These are phyloP conservation scores for Candida cerambycidarum DNA, from an alignment of 805 yeast species.

Conservation along the genomic window DNA sequence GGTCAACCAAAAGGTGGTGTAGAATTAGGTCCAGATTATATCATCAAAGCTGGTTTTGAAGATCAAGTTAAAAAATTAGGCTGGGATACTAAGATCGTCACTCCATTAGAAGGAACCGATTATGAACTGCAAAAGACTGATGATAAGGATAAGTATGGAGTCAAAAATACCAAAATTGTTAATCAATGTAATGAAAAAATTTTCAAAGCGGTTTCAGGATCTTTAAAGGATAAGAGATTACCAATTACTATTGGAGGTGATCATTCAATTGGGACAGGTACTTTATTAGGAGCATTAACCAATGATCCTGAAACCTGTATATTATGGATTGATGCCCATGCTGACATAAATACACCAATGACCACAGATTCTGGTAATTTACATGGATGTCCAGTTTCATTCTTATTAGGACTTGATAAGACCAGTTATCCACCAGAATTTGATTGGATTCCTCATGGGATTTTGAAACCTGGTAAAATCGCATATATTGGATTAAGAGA, in stretches of 20 bases:
- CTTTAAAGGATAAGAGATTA: conserved; percentile 48
- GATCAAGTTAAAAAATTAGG: conserved; percentile 64
- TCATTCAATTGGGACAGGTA: conserved; percentile 93
- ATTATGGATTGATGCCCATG: conserved; percentile 97
- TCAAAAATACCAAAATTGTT: conserved; percentile 76
- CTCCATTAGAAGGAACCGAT: conserved; percentile 54
- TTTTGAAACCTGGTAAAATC: conserved; percentile 64
- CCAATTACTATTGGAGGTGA: conserved; percentile 95
- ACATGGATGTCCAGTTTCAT: conserved; percentile 96
- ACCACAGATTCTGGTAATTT: conserved; percentile 86
- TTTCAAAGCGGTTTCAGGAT: conserved; percentile 55
- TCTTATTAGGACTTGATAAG: conserved; percentile 76
- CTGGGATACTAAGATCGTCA: conserved; percentile 58
- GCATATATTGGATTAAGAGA: conserved; percentile 95
- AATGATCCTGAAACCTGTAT: conserved; percentile 85
- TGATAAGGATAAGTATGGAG: conserved; percentile 49
- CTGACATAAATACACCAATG: conserved; percentile 88
- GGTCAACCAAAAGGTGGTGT: conserved; percentile 96
- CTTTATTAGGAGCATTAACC: conserved; percentile 79
- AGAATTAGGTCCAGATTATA: conserved; percentile 86
- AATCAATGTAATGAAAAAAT: conserved; percentile 67
- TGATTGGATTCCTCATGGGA: conserved; percentile 69
- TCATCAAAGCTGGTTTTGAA: conserved; percentile 70
- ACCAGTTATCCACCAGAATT: conserved; percentile 71
- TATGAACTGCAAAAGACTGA: conserved; percentile 44